A percentile compares a stretch with the other conserved stretches of the same genome.
Conservation (phyloP, 2,329 filamentous ascomycete species). For the Penicillium sp. region DNA sequence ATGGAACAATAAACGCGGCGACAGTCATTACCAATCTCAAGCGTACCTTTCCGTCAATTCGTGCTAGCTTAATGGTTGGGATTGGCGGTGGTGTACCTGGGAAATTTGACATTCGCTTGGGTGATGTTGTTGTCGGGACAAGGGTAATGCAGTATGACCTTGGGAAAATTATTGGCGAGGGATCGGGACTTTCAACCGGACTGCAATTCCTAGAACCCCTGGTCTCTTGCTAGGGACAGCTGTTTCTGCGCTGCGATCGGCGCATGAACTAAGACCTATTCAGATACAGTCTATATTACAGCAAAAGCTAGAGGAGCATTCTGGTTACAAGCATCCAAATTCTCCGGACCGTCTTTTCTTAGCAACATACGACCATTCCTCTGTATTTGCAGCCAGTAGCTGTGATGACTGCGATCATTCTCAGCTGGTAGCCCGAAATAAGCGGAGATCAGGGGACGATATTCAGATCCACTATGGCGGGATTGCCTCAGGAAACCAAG, state of each 20-base stretch:
- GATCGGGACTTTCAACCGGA: constrained; percentile 15
- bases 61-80: constrained; percentile 22
- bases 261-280: constrained; percentile 8
- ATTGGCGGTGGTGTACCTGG: constrained; percentile 26
- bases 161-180: constrained; percentile 18
- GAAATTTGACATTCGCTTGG: constrained; percentile 2
- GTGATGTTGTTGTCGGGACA: constrained; percentile 4
- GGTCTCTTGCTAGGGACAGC: background rate
- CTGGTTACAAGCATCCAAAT: constrained; percentile 9
- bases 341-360: constrained; percentile 9
- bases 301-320: constrained; percentile 2
- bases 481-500: constrained; percentile 31
- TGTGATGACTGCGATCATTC: background rate
- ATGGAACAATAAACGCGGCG: constrained; percentile 15
- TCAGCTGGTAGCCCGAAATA: constrained; percentile 4
- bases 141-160: constrained; percentile 27
- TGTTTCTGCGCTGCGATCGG: constrained; percentile 4
- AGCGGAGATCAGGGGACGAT: constrained; percentile 1
- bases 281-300: background rate
- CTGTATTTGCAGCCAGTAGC: background rate
- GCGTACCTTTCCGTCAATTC: constrained; percentile 20
- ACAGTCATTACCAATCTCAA: background rate
- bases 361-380: constrained; percentile 9
- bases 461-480: constrained; percentile 26
- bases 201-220: constrained; percentile 6